These are phyloP conservation scores for Diaporthe ilicicola DNA, from an alignment of 2,329 filamentous ascomycete genomes.

Conservation along the genomic window DNA sequence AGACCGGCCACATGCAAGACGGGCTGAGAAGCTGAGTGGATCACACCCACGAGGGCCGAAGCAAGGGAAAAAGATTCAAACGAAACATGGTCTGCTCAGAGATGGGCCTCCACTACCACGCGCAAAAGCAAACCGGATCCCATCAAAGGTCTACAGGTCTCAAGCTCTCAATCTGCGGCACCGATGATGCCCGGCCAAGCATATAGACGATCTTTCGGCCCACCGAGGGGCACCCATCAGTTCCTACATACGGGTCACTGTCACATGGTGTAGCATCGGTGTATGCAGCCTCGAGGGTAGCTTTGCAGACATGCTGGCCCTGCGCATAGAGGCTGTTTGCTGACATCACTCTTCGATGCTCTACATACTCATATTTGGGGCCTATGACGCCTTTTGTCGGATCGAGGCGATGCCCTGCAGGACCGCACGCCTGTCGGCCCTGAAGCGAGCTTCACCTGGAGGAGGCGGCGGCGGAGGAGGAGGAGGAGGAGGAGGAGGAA, in stretches of 20 bases:
- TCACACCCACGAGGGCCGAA: background rate
- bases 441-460: background rate
- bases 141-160: background rate
- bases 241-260: background rate
- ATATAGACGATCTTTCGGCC: background rate
- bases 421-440: background rate
- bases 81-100: background rate
- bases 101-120: background rate
- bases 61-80: background rate
- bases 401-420: slow-evolving; percentile 4
- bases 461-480: background rate
- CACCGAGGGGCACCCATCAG: background rate
- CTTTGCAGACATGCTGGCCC: slow-evolving; percentile 2
- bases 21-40: slow-evolving; percentile 17
- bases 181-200: background rate
- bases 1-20: slow-evolving; percentile 5
- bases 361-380: background rate
- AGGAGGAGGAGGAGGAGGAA: background rate
- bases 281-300: background rate
- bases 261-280: slow-evolving; percentile 11
- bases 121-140: background rate
- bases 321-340: background rate
- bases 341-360: background rate
- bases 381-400: slow-evolving; percentile 6
- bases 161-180: background rate